phyloP scores from a whole-genome alignment of 345 rosid genomes.

The Citrus medica region DNA sequence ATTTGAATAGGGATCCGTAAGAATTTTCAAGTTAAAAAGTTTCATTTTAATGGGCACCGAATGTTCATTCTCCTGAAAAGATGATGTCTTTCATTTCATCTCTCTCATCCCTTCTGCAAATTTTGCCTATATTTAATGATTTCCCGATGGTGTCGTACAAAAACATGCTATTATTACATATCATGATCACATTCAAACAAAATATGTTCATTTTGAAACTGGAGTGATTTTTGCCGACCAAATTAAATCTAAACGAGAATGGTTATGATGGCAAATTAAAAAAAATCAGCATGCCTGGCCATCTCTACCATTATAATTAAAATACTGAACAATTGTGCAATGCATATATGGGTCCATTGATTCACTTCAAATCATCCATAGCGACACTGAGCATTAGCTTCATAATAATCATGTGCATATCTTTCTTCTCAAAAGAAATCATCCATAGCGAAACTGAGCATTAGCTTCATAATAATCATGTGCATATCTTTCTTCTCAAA shows the following conservation, averaged over 20 bases:
- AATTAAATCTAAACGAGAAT: neutral
- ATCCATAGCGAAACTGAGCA: too few species aligned
- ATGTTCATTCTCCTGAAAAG: neutral
- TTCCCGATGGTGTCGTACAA: neutral
- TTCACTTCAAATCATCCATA: constrained; percentile 4
- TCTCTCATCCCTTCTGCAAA: neutral
- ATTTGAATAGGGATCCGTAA: neutral
- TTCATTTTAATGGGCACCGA: neutral
- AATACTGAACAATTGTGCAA: neutral
- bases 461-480: constrained; percentile 17
- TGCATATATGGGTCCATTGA: constrained; percentile 15
- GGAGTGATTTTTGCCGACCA: constrained; percentile 11
- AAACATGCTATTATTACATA: neutral
- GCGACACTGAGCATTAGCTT: too few species aligned
- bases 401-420: too few species aligned
- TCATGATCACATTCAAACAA: neutral
- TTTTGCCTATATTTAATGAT: neutral
- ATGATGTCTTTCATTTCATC: neutral
- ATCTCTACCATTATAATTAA: neutral
- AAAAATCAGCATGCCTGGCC: constrained; percentile 21
- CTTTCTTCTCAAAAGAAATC: too few species aligned
- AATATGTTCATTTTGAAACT: neutral
- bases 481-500: constrained; percentile 6
- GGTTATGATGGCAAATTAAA: neutral
- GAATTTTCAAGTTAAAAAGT: neutral